A percentile compares a stretch with the other conserved stretches of the same genome.
phyloP scores from a whole-genome alignment of 345 rosid genomes.

The Moricandia arvensis region DNA sequence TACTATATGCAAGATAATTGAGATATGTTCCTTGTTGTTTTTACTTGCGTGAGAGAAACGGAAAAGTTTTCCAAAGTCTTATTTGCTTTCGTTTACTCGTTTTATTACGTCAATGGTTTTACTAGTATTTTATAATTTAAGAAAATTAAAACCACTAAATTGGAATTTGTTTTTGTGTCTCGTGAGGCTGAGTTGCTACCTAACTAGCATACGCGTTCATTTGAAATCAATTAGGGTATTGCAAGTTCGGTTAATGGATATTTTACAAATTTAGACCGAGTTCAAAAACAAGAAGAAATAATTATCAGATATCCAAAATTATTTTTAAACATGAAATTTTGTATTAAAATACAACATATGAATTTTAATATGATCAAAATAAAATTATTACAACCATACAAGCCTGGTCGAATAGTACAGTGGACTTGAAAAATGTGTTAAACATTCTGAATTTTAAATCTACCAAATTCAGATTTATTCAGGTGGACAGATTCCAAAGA shows the following conservation, averaged over 20 bases:
- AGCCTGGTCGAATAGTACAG: too few species aligned
- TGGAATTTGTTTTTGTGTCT: background rate
- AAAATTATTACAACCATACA: too few species aligned
- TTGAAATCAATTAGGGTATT: background rate
- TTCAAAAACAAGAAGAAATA: background rate
- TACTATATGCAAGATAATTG: constrained; percentile 6
- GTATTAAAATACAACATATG: background rate
- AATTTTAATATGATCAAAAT: background rate
- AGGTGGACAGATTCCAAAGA: too few species aligned
- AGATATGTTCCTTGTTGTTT: background rate
- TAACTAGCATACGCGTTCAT: background rate
- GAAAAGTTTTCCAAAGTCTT: constrained; percentile 5
- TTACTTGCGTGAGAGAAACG: constrained; percentile 13
- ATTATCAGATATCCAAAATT: background rate
- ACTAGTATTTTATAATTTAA: background rate
- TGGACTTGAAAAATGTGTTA: too few species aligned
- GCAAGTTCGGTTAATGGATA: background rate
- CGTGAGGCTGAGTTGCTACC: constrained; percentile 9
- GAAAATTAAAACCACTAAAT: background rate
- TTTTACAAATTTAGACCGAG: background rate
- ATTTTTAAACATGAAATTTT: background rate
- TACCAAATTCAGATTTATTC: too few species aligned
- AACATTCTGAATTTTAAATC: too few species aligned
- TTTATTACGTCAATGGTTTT: background rate
- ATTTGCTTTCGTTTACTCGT: constrained; percentile 4